phyloP scores from a whole-genome alignment of 805 yeast species.

The Ogataea paradorogensis region DNA sequence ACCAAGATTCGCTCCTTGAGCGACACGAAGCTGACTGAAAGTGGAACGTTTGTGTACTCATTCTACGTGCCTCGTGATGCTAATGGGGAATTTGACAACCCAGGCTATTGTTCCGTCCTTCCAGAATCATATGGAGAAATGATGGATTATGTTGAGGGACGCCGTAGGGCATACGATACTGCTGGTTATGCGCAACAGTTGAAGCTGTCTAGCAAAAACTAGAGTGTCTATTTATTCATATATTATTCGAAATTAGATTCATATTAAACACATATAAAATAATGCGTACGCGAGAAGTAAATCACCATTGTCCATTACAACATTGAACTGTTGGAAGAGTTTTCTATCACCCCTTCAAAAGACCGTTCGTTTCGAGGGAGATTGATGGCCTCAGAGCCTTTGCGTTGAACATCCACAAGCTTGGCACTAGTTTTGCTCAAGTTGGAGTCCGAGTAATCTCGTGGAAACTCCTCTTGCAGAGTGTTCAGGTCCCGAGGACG shows the following conservation, averaged over 20 bases:
- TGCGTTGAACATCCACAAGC: slow-evolving; percentile 46
- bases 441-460: slow-evolving; percentile 13
- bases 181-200: slow-evolving; percentile 58
- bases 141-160: slow-evolving; percentile 87
- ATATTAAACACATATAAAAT: neutral
- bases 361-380: slow-evolving; percentile 25
- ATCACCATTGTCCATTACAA: slow-evolving; percentile 7
- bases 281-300: slow-evolving; percentile 9
- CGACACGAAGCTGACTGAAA: slow-evolving; percentile 53
- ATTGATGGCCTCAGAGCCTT: slow-evolving; percentile 40
- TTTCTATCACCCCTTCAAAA: slow-evolving; percentile 24
- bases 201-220: slow-evolving; percentile 26
- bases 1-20: slow-evolving; percentile 66
- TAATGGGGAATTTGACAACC: slow-evolving; percentile 37
- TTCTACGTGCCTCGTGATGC: slow-evolving; percentile 74
- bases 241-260: neutral
- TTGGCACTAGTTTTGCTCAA: slow-evolving; percentile 34
- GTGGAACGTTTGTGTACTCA: slow-evolving; percentile 87
- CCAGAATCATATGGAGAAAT: slow-evolving; percentile 89
- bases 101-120: slow-evolving; percentile 71
- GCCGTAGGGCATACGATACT: slow-evolving; percentile 85
- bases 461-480: slow-evolving; percentile 15
- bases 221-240: slow-evolving; percentile 1
- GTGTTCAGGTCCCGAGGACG: slow-evolving; percentile 12
- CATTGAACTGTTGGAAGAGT: slow-evolving; percentile 15